Base-by-base conservation (phyloP, 1,139 yeast species). In the Hansenula sp. region DNA sequence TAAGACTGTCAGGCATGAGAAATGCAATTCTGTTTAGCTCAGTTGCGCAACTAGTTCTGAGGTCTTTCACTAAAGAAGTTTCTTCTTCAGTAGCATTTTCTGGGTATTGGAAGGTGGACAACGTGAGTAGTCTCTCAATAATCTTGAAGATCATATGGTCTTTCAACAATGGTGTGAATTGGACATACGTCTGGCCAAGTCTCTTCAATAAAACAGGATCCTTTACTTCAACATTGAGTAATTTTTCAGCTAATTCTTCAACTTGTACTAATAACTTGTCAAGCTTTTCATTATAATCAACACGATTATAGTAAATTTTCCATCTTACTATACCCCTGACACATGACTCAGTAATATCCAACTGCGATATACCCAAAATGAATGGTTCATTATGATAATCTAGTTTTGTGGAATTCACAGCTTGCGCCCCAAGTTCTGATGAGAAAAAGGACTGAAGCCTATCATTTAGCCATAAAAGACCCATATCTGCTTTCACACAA, bases 321-420 rank as follows among this genome's bases (percentile, higher is more conserved):
- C 98, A 92, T 55, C 99, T 76, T n/a, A 94, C 80, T 29, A 94
- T 83, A 30, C 98, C 98, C 47, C 96, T 75, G 25, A 92, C 77
- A 50, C 95, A 83, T 32, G 95, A 84, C 61, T 92, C 98, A 30
- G 89, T 87, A 22, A 89, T 78, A 57, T 82, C 82, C 49, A 92
- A 80, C 56, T 90, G 97, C 0, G 96, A 77, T 42, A 82, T 75
- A 0, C 95, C 94, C 48, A 79, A 74, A 41, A 85, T 75, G 56
- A 79, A 85, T 4, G 92, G 81, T 35, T 86, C 90, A 5, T 70
- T 68, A 44, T 73, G 71, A 38, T 71, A 73, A 39, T 74, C 77
- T 43, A 87, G 62, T 41, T 73, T 74, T 22, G 75, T 65, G 11
- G 77, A 68, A 36, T 70, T 73, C 34, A 88, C 66, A 34, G 90